These are phyloP conservation scores for Populus simonii DNA, from an alignment of 345 rosid species.

Conservation along the genomic window DNA sequence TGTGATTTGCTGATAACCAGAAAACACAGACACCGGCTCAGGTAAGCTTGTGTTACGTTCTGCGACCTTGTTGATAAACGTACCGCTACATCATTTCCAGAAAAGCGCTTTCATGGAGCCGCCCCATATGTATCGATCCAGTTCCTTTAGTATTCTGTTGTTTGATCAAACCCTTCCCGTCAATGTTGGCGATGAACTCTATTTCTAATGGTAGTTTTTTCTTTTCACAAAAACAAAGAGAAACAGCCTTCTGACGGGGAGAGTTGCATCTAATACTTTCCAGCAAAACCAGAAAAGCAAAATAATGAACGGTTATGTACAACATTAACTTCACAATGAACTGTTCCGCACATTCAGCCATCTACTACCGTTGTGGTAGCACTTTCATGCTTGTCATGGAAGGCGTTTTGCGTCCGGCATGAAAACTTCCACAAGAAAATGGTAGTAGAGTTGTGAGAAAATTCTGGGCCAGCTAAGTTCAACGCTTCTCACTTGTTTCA, in stretches of 20 bases:
- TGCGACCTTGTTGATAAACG: not conserved
- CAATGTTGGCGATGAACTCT: not conserved
- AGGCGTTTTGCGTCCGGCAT: not conserved
- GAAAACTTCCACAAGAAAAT: not conserved
- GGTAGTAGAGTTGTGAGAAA: not conserved
- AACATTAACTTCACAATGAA: not conserved
- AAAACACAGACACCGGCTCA: too few relatives aligned
- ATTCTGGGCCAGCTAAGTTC: not conserved
- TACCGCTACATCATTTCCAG: not conserved
- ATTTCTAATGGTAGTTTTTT: too few relatives aligned
- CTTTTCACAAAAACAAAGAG: too few relatives aligned
- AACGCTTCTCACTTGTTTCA: constrained; percentile 30
- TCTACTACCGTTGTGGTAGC: not conserved
- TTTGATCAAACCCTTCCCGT: too few relatives aligned
- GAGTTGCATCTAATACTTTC: too few relatives aligned
- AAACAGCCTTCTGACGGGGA: not conserved
- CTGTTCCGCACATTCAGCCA: not conserved
- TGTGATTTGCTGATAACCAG: not conserved
- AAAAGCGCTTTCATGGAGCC: not conserved
- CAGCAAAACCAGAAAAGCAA: too few relatives aligned
- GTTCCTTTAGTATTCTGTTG: not conserved
- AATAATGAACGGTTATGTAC: not conserved
- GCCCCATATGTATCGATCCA: not conserved
- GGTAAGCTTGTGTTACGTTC: not conserved
- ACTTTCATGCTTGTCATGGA: not conserved